Percentiles rank a stretch among this genome's conserved stretches.
These are phyloP conservation scores for Eimeria necatrix DNA, from an alignment of 169 alveolate genomes.

Conservation along the genomic window DNA sequence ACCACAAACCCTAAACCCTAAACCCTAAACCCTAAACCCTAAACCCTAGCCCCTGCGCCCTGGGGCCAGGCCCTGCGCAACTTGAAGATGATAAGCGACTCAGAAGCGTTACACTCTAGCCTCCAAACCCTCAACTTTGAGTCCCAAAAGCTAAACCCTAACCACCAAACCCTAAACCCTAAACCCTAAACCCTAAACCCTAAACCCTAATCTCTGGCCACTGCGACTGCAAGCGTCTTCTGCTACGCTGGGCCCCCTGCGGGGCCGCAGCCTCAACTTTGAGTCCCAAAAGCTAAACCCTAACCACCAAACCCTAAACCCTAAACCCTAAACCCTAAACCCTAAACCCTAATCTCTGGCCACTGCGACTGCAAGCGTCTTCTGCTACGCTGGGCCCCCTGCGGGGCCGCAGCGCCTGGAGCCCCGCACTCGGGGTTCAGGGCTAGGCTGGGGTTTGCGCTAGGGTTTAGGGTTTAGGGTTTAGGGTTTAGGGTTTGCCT, in stretches of 20 bases:
- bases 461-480: constrained; percentile 19
- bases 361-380: not conserved
- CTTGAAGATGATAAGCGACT: not conserved
- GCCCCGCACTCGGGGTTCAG: not conserved
- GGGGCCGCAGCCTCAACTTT: not conserved
- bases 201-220: not conserved
- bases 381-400: not conserved
- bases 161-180: not conserved
- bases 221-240: not conserved
- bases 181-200: constrained; percentile 12
- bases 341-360: not conserved
- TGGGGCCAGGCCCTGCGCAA: not conserved
- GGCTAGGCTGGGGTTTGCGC: not conserved
- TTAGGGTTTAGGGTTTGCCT: not conserved
- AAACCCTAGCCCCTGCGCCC: not conserved
- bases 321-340: not conserved
- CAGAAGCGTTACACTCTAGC: not conserved
- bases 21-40: constrained; percentile 20
- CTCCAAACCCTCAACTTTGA: not conserved
- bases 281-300: not conserved
- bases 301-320: not conserved
- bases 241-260: not conserved
- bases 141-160: not conserved
- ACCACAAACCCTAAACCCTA: not conserved
- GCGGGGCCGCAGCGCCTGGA: not conserved